These are phyloP conservation scores for Plectosphaerella cucumerina DNA, from an alignment of 2,329 filamentous ascomycete genomes.

Conservation along the genomic window DNA sequence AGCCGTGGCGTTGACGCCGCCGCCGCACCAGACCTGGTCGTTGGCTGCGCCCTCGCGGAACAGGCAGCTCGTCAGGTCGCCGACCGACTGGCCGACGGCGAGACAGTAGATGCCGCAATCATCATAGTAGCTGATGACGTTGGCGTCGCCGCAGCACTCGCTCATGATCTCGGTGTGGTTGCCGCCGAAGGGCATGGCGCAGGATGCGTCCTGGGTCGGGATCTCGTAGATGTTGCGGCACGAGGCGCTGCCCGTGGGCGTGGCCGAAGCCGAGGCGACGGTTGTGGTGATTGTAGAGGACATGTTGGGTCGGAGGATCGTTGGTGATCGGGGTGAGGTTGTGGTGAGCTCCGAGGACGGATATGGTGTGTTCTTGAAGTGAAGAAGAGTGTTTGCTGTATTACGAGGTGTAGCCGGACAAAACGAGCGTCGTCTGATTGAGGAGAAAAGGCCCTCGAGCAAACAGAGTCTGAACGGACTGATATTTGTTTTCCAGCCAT, in stretches of 20 bases:
- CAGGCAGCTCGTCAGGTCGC: slow-evolving; percentile 30
- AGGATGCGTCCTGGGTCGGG: slow-evolving; percentile 38
- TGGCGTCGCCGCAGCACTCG: slow-evolving; percentile 39
- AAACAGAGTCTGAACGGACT: too few relatives aligned
- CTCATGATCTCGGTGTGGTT: slow-evolving; percentile 38
- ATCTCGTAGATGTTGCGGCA: slow-evolving; percentile 31
- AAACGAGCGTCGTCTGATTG: too few relatives aligned
- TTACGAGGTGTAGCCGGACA: too few relatives aligned
- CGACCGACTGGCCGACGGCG: slow-evolving; percentile 23
- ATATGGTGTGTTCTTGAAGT: too few relatives aligned
- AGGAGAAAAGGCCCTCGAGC: too few relatives aligned
- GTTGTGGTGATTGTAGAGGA: slow-evolving; percentile 17
- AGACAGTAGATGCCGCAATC: slow-evolving; percentile 48
- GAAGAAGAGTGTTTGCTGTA: too few relatives aligned
- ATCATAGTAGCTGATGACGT: slow-evolving; percentile 39
- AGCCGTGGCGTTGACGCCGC: slow-evolving; percentile 28
- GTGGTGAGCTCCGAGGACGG: too few relatives aligned
- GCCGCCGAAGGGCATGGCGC: slow-evolving; percentile 33
- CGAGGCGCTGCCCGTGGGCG: not conserved
- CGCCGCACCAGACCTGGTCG: slow-evolving; percentile 39
- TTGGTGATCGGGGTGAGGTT: too few relatives aligned
- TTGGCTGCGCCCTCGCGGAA: slow-evolving; percentile 29
- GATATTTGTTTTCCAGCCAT: too few relatives aligned
- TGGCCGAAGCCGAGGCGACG: slow-evolving; percentile 18
- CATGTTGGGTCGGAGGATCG: slow-evolving; percentile 7